Conservation (phyloP, 2,329 filamentous ascomycete genomes). For the Epichloe coenophiala region DNA sequence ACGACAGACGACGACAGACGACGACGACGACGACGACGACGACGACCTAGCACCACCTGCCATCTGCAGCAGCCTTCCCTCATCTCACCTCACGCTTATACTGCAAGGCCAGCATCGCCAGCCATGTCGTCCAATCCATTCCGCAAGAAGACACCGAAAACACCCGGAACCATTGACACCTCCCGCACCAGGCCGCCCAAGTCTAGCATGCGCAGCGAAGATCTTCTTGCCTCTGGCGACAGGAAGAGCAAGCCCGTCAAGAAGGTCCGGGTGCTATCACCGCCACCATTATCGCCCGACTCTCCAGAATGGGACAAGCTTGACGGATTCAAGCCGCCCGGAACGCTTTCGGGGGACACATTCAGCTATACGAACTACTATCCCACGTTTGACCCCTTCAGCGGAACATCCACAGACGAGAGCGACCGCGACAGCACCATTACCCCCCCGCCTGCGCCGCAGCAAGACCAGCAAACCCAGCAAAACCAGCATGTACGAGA, state of each 20-base stretch:
- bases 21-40: background rate
- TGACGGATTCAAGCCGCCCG: conserved; percentile 16
- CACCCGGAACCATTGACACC: conserved; percentile 7
- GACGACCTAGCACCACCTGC: background rate
- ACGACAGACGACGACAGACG: background rate
- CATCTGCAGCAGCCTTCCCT: background rate
- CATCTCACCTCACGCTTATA: background rate
- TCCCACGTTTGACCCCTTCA: conserved; percentile 18
- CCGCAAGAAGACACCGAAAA: conserved; percentile 10
- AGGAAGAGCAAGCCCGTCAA: conserved; percentile 41
- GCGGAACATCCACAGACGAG: conserved; percentile 14
- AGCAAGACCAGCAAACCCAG: too few relatives aligned
- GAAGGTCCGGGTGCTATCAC: conserved; percentile 54
- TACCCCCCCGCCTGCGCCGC: conserved; percentile 4
- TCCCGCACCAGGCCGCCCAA: conserved; percentile 9
- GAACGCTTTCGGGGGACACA: conserved; percentile 13
- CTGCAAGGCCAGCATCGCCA: background rate
- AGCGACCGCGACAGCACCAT: conserved; percentile 12
- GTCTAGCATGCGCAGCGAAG: conserved; percentile 9
- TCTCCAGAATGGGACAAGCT: conserved; percentile 24
- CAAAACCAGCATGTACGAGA: background rate
- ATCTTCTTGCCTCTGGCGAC: conserved; percentile 7
- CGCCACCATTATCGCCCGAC: conserved; percentile 46
- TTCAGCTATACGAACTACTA: conserved; percentile 7
- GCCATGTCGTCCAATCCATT: conserved; percentile 14